phyloP scores from a whole-genome alignment of 345 rosid species.

The Aquilaria yunnanensis region DNA sequence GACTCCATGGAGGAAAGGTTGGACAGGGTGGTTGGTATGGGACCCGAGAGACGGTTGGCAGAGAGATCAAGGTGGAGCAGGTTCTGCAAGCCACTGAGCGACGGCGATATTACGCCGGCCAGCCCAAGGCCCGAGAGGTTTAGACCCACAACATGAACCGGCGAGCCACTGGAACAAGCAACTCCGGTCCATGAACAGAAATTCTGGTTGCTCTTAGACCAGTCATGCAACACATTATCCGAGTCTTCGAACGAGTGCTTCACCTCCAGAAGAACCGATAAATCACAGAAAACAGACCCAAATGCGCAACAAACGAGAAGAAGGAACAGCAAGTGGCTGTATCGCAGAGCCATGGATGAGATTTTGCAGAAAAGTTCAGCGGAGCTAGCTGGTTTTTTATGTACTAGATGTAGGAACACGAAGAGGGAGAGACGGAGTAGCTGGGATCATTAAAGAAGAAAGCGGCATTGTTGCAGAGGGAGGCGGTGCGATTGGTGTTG shows the following conservation, averaged over 20 bases:
- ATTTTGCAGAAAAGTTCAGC: too few species aligned
- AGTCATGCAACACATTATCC: constrained; percentile 35
- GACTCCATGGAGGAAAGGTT: constrained; percentile 76
- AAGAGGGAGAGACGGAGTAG: not conserved
- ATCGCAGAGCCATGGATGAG: too few species aligned
- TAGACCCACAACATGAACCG: constrained; percentile 39
- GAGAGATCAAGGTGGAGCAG: constrained; percentile 94
- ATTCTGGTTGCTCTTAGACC: constrained; percentile 41
- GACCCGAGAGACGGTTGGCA: constrained; percentile 69
- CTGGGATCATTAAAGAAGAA: not conserved
- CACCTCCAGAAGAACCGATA: constrained; percentile 45
- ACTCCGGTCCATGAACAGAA: constrained; percentile 76
- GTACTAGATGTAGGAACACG: constrained; percentile 1
- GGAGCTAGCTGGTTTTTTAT: too few species aligned
- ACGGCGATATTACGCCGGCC: constrained; percentile 61
- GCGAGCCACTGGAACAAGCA: constrained; percentile 38
- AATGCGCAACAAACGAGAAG: constrained; percentile 22
- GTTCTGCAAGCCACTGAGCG: constrained; percentile 52
- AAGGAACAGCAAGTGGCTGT: not conserved
- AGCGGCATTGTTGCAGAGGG: not conserved
- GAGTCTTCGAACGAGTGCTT: constrained; percentile 46
- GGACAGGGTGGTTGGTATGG: constrained; percentile 82
- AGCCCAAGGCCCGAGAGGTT: constrained; percentile 62
- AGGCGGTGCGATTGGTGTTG: not conserved
- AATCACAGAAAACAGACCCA: constrained; percentile 24